Evolutionary conservation across 1,139 yeast genomes (phyloP).

Genomic region (Pichia sp.): DNA sequence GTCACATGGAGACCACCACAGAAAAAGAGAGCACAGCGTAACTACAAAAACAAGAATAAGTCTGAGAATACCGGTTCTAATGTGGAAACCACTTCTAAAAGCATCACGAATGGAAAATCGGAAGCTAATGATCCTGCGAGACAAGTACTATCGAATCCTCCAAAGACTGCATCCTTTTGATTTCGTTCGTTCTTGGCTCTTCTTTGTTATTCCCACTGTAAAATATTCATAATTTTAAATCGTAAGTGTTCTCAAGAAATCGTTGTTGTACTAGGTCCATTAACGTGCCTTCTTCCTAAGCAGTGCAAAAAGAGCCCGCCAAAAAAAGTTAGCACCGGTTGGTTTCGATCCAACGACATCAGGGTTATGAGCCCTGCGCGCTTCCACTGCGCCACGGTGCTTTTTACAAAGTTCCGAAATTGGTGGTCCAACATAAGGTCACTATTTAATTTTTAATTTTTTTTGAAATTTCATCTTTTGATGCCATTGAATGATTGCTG

Average conservation of each 20-base stretch:
- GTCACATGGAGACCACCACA: slow-evolving; percentile 14
- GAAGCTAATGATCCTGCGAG: background rate
- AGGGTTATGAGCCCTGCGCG: slow-evolving; percentile 68
- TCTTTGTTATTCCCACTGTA: background rate
- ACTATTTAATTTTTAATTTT: too few relatives aligned
- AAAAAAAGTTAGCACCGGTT: slow-evolving; percentile 72
- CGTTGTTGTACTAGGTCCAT: too few relatives aligned
- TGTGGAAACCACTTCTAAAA: background rate
- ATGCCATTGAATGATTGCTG: too few relatives aligned
- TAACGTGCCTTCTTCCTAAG: too few relatives aligned
- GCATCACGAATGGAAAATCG: background rate
- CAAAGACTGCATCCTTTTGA: slow-evolving; percentile 8
- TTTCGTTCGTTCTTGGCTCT: background rate
- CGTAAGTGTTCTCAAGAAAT: too few relatives aligned
- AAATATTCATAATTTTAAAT: too few relatives aligned
- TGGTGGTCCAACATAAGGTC: too few relatives aligned
- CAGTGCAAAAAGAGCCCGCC: too few relatives aligned
- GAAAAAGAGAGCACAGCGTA: slow-evolving; percentile 2
- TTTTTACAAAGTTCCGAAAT: too few relatives aligned
- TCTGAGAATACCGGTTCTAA: too few relatives aligned
- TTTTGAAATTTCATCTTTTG: too few relatives aligned
- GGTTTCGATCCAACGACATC: slow-evolving; percentile 99
- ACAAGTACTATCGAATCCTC: background rate
- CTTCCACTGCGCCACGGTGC: slow-evolving; percentile 28
- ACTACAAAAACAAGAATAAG: background rate